Evolutionary conservation across 2,329 filamentous ascomycete species (phyloP).

Genomic region (Chlorencoelia australis): DNA sequence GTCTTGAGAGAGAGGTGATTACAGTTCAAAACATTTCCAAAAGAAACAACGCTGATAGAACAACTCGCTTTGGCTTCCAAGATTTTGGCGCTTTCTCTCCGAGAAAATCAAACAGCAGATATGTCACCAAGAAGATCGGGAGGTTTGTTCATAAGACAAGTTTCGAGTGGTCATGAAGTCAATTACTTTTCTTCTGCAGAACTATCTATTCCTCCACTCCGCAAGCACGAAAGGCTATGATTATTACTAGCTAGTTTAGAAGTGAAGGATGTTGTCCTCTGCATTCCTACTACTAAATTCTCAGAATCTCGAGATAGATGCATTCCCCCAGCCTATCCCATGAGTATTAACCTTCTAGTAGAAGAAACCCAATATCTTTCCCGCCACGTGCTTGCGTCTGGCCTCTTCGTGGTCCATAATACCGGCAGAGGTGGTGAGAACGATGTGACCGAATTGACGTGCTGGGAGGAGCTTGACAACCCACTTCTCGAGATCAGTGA

Average conservation of each 20-base stretch:
- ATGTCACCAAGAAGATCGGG: too few species aligned
- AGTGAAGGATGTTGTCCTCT: constrained; percentile 24
- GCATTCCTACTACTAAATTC: constrained; percentile 13
- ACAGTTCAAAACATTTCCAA: not conserved
- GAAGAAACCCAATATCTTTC: constrained; percentile 99
- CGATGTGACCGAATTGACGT: constrained; percentile 99
- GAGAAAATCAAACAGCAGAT: too few species aligned
- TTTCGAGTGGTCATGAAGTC: constrained; percentile 21
- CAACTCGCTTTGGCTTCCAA: not conserved
- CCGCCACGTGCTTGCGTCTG: constrained; percentile 94
- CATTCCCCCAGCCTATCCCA: constrained; percentile 24
- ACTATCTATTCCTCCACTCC: constrained; percentile 22
- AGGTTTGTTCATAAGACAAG: too few species aligned
- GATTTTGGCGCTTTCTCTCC: too few species aligned
- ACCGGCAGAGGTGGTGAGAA: constrained; percentile 96
- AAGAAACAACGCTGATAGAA: not conserved
- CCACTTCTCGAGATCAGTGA: constrained; percentile 98
- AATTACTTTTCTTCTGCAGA: constrained; percentile 26
- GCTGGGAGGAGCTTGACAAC: constrained; percentile 97
- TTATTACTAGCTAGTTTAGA: too few species aligned
- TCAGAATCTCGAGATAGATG: constrained; percentile 21
- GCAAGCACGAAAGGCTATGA: constrained; percentile 21
- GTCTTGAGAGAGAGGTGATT: not conserved
- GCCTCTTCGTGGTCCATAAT: constrained; percentile 99
- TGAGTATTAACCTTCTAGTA: constrained; percentile 51